Conservation (phyloP, 2,329 filamentous ascomycete species). For the Ampelomyces quisqualis region DNA sequence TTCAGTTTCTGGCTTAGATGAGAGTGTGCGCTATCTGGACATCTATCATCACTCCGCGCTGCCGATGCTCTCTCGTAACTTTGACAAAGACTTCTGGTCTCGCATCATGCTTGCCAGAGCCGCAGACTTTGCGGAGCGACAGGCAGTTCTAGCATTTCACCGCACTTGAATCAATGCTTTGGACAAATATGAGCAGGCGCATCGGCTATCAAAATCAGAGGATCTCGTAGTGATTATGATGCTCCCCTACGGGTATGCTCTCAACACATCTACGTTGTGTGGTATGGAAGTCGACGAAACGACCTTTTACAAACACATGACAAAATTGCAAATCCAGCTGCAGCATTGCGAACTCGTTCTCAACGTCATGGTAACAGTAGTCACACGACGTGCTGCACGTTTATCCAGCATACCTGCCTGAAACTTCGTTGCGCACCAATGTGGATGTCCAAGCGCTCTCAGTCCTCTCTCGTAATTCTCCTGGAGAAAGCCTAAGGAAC, state of each 20-base stretch:
- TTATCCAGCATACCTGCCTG: constrained; percentile 4
- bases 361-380: constrained; percentile 10
- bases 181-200: constrained; percentile 3
- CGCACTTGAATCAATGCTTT: constrained; percentile 15
- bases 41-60: constrained; percentile 49
- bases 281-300: constrained; percentile 10
- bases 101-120: constrained; percentile 29
- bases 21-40: constrained; percentile 26
- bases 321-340: constrained; percentile 18
- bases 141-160: too few species aligned
- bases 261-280: constrained; percentile 14
- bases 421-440: not conserved
- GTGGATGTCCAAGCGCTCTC: constrained; percentile 24
- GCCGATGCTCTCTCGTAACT: constrained; percentile 38
- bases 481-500: constrained; percentile 27
- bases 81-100: constrained; percentile 46
- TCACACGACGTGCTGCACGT: constrained; percentile 21
- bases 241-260: constrained; percentile 16
- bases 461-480: constrained; percentile 19
- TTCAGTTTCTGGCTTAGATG: constrained; percentile 11
- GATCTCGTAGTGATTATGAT: constrained; percentile 14
- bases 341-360: constrained; percentile 21
- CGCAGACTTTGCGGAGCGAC: too few species aligned
- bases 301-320: constrained; percentile 17
- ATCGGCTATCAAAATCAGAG: constrained; percentile 13